A percentile compares a stretch with the other conserved stretches of the same genome.
Evolutionary conservation across 768 basidiomycete genomes (phyloP).

Genomic region (Lentinula lateritia): DNA sequence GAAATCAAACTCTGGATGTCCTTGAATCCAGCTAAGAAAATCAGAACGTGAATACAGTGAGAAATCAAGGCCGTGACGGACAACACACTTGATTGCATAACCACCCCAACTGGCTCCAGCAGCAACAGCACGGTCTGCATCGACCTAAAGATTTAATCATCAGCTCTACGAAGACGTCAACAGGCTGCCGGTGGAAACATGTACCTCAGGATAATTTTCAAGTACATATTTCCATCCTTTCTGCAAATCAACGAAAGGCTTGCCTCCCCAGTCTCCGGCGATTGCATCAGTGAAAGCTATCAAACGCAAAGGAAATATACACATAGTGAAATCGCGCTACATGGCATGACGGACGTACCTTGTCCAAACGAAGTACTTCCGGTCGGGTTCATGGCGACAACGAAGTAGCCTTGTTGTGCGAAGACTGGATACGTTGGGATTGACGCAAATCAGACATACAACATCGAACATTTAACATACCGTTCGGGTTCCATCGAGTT

Average conservation of each 20-base stretch:
- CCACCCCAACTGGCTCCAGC: conserved; percentile 87
- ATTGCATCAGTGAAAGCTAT: conserved; percentile 79
- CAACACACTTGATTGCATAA: conserved; percentile 75
- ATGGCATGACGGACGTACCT: conserved; percentile 32
- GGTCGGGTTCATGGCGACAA: conserved; percentile 86
- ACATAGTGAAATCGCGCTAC: neutral
- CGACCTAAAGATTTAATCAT: conserved; percentile 40
- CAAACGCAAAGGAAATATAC: neutral
- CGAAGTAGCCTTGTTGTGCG: conserved; percentile 85
- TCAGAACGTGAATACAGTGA: conserved; percentile 3
- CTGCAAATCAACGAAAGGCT: conserved; percentile 73
- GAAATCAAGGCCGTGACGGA: conserved; percentile 2
- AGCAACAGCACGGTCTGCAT: conserved; percentile 63
- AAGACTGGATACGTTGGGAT: conserved; percentile 45
- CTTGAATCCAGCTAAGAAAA: conserved; percentile 80
- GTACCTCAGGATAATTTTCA: conserved; percentile 63
- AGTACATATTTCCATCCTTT: conserved; percentile 72
- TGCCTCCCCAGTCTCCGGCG: conserved; percentile 79
- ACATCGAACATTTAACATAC: conserved; percentile 15
- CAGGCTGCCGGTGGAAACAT: neutral
- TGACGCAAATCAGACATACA: neutral
- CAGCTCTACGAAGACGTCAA: neutral
- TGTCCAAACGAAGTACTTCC: conserved; percentile 94
- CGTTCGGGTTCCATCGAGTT: conserved; percentile 88
- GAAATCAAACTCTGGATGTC: conserved; percentile 84